Evolutionary conservation across 2,329 filamentous ascomycete species (phyloP).

Genomic region (Teratosphaeria nubilosa): DNA sequence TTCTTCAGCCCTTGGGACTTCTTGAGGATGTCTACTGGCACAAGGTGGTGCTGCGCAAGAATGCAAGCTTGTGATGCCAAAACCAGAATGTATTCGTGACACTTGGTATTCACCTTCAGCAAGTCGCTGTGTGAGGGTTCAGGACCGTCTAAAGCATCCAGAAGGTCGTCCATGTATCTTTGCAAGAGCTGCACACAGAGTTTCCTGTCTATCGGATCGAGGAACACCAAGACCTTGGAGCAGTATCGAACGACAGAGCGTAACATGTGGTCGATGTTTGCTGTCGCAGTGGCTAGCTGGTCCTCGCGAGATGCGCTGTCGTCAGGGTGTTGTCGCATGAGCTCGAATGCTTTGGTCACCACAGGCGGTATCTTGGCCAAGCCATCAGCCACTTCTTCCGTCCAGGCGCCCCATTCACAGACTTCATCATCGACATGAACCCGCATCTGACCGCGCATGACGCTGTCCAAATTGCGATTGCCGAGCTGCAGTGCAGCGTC

Average conservation of each 20-base stretch:
- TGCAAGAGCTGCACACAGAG: constrained; percentile 35
- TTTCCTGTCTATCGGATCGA: constrained; percentile 44
- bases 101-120: constrained; percentile 1
- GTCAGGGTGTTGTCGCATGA: constrained; percentile 3
- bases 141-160: constrained; percentile 4
- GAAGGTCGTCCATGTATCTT: constrained; percentile 29
- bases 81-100: constrained; percentile 18
- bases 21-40: background rate
- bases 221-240: constrained; percentile 40
- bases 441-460: constrained; percentile 27
- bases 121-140: background rate
- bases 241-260: constrained; percentile 41
- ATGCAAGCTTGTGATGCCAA: constrained; percentile 22
- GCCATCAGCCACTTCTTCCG: constrained; percentile 42
- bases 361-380: constrained; percentile 28
- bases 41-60: constrained; percentile 21
- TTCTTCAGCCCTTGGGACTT: background rate
- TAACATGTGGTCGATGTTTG: constrained; percentile 23
- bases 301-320: background rate
- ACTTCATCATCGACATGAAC: constrained; percentile 27
- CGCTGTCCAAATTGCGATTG: constrained; percentile 34
- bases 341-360: constrained; percentile 18
- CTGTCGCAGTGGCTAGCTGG: constrained; percentile 1
- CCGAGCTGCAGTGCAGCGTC: constrained; percentile 32
- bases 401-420: constrained; percentile 44